Evolutionary conservation across 1,139 yeast species (phyloP).

Genomic region (Saccharomycopsis phalli): DNA sequence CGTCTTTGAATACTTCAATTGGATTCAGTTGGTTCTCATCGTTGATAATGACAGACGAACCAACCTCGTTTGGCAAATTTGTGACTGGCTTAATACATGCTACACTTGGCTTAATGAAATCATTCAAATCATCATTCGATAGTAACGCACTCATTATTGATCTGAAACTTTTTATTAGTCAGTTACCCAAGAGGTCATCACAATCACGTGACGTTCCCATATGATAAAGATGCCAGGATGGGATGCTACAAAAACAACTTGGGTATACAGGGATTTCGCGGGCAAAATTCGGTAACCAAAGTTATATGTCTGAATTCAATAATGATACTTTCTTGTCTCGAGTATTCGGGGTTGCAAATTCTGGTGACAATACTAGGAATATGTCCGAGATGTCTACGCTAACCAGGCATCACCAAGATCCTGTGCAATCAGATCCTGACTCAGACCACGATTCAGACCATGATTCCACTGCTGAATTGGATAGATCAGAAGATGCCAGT

Average conservation of each 20-base stretch:
- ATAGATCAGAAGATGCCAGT: too few species aligned
- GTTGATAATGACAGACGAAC: constrained; percentile 16
- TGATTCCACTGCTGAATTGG: neutral
- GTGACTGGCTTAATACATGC: constrained; percentile 89
- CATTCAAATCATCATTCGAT: constrained; percentile 86
- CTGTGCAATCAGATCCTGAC: constrained; percentile 8
- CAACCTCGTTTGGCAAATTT: constrained; percentile 6
- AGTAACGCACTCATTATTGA: constrained; percentile 69
- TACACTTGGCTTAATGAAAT: constrained; percentile 87
- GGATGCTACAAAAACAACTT: too few species aligned
- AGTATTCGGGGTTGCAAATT: constrained; percentile 14
- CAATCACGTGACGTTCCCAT: neutral
- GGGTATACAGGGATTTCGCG: too few species aligned
- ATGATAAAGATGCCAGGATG: too few species aligned
- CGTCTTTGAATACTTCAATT: constrained; percentile 62
- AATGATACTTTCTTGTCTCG: constrained; percentile 15
- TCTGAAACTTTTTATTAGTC: neutral
- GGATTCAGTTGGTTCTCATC: constrained; percentile 31
- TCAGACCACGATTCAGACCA: neutral
- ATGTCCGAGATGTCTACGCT: neutral
- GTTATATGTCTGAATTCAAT: constrained; percentile 6
- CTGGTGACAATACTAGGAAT: constrained; percentile 4
- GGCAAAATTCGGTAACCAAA: too few species aligned
- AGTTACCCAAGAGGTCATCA: neutral
- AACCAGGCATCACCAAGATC: neutral